Conservation (phyloP, 805 yeast species). For the Vanderwaltozyma yarrowii region DNA sequence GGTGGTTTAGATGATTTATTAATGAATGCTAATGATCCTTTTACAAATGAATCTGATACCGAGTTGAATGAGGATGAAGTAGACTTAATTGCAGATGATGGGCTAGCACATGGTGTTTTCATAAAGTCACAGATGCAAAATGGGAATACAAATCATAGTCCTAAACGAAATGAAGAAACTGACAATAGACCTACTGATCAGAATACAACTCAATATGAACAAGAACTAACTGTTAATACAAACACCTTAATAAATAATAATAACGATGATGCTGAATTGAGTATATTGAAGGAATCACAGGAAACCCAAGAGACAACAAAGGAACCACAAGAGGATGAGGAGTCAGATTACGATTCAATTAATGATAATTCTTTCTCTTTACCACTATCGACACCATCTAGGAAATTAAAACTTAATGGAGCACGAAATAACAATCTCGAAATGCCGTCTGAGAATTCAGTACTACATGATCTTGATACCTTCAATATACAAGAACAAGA, state of each 20-base stretch:
- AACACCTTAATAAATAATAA: no score
- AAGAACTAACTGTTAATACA: no score
- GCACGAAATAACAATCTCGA: not conserved
- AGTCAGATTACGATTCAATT: no score
- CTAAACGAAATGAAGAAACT: no score
- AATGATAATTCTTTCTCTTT: conserved; percentile 43
- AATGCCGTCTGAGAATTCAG: not conserved
- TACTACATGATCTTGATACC: not conserved
- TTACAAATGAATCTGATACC: conserved; percentile 25
- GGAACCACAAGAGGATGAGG: no score
- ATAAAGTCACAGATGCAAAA: no score
- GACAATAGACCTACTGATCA: no score
- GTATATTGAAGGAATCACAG: no score
- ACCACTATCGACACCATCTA: conserved; percentile 28
- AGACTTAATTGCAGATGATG: not conserved
- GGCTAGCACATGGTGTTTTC: no score
- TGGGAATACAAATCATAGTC: no score
- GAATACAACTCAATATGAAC: no score
- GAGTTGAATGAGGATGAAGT: not conserved
- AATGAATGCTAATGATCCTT: conserved; percentile 57
- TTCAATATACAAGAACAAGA: not conserved
- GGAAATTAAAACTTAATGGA: not conserved
- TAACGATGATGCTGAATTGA: conserved; percentile 1
- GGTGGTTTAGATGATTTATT: conserved; percentile 72
- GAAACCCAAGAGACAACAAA: no score